Base-by-base conservation (phyloP, 129 eudicot species). In the Flaveria brownii region DNA sequence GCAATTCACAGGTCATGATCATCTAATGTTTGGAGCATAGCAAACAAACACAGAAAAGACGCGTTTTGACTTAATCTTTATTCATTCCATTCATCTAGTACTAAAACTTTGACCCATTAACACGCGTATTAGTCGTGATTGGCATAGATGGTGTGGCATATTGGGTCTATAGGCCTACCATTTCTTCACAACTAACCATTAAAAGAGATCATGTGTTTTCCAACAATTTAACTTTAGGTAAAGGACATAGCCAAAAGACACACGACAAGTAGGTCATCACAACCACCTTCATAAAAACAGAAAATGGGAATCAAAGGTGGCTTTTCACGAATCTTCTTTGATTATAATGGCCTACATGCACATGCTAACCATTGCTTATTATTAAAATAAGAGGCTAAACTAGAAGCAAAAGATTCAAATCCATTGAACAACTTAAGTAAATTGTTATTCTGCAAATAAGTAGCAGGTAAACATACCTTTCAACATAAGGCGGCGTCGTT, bases 381-480 rank as follows among this genome's bases (percentile, higher is more conserved):
- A 61, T 71, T 71, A 62, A 33, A 47, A 50, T 62, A 61, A 33
- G 18, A 16, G 46, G 43, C 1, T 60, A 70, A 43, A 64, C 12
- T 22, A 59, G 18, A 79, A 64, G 61, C 74, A 80, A 80, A 66
- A 52, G 78, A 79, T 72, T 62, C 82, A 71, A 71, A 62, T 79
- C 78, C 78, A 45, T 64, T 72, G 51, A 80, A 80, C 74, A 70
- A 59, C 26, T 68, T 77, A 26, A 8, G 26, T 39, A 42, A 49
- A 18, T 30, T 63, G 26, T 33, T 60, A 45, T 61, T 61, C 57
- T 36, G 36, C 36, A 30, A 1, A 7, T 77, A 71, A 60, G 41
- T 22, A 41, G 23, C 66, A 71, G 50, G 78, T 39, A 79, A 51
- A 63, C 78, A 71, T 79, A 79, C 82, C 83, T 79, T 79, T 65